Evolutionary conservation across 2,329 filamentous ascomycete species (phyloP), one percentile per base, ranked within the genome.

Genomic region (Emergomyces africanus): DNA sequence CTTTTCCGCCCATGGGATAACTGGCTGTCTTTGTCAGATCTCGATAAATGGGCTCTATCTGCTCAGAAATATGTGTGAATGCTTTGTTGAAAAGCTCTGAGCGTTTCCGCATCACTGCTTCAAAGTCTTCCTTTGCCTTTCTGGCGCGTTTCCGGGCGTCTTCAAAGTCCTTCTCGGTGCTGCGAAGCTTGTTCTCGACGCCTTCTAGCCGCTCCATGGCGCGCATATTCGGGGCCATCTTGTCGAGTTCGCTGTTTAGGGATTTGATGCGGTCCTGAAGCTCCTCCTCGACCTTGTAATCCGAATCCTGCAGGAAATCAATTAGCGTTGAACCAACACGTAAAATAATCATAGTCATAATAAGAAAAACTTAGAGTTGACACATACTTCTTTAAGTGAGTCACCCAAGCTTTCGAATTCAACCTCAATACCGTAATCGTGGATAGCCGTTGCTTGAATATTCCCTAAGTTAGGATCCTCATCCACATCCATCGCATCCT

Each of bases 181-280:
- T 82, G 64, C 89, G 86, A 28, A 96, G 85, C 61, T 91, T 86
- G 57, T 84, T 82, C 71, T 95, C 88, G 9, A 95, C 91, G 25
- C 85, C 86, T 69, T 94, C 89, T 5, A 99, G 80, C 55, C 92
- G 88, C 69, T 97, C 90, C 73, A 91, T 90, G 9, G 92, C 94
- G 66, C 92, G 89, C 84, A 96, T 95, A 72, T 99, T 97, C 30
- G 94, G 94, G 62, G 94, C 91, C 73, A 97, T 86, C 74, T 96
- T 96, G 70, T 96, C 90, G 23, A 99, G 83, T 66, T 96, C 89
- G 37, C 81, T 78, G 50, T 85, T 85, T 10, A 99, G 80, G 33
- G 81, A 80, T 23, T 81, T 79, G 64, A 99, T 90, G 67, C 85
- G 86, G 58, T 95, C 89, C 57, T 87, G 83, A 1, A 99, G 79